A percentile compares a stretch with the other conserved stretches of the same genome.
Conservation (phyloP, 371 early-diverging fungal genomes). For the Mortierella polycephala region DNA sequence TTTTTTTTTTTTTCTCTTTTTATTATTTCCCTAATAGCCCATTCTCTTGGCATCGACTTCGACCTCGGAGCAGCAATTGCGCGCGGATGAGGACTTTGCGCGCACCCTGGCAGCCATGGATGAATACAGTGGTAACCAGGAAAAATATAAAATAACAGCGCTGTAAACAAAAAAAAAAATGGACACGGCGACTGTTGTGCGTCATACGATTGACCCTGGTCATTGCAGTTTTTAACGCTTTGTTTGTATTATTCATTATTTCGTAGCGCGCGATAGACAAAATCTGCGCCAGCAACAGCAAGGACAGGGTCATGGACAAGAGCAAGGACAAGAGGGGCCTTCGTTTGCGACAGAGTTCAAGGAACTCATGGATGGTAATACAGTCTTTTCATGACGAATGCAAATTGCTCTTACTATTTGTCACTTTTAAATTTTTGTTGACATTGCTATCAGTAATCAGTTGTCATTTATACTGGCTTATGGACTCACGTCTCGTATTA, state of each 20-base stretch:
- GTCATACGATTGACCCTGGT: no score
- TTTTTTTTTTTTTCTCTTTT: not conserved
- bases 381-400: not conserved
- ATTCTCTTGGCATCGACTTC: conserved; percentile 56
- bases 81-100: conserved; percentile 53
- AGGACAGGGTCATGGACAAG: conserved; percentile 21
- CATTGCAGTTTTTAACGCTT: not conserved
- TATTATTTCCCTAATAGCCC: conserved; percentile 22
- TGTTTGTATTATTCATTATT: not conserved
- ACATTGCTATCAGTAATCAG: no score
- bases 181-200: not conserved
- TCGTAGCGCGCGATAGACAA: conserved; percentile 42
- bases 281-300: conserved; percentile 37
- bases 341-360: conserved; percentile 44
- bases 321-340: conserved; percentile 34
- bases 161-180: not conserved
- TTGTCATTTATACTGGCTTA: no score
- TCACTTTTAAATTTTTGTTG: no score
- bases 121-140: conserved; percentile 43
- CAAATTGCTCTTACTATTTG: not conserved
- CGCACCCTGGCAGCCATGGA: conserved; percentile 53
- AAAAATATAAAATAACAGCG: not conserved
- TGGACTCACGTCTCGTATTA: not conserved
- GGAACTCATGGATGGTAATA: conserved; percentile 53
- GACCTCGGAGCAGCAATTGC: conserved; percentile 51